Base-by-base conservation (phyloP, 163 green algal genomes). In the Coccomyxa subellipsoidea region DNA sequence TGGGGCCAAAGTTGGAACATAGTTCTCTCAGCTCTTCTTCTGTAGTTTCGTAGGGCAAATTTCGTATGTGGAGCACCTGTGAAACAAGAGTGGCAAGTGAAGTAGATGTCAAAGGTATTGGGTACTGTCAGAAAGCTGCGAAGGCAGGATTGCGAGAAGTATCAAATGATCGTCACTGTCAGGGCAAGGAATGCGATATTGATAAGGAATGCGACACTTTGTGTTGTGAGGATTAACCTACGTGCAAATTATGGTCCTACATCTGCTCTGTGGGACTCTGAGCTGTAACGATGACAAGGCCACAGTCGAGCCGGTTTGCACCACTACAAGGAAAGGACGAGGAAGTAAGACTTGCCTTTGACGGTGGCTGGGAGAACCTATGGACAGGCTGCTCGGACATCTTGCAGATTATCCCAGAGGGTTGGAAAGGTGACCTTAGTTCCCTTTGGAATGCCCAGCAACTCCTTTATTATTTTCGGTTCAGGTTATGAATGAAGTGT, bases 41-140 rank as follows among this genome's bases (percentile, higher is more conserved):
- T 5, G 91, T 93, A 0, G 86, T 85, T 39, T 94, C 92, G 38
- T 90, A 93, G 4, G 91, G 91, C 79, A 95, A 72, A 80, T 95
- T 95, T 29, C 92, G 89, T 1, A 95, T 83, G 76, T 95, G 92
- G 25, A 95, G 80, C 70, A 95, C 92, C 89, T 95, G 87, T 27
- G 37, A 69, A n/a, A 77, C 76, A 59, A 36, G 66, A 73, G 27
- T 47, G 27, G 66, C 47, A 18, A 66, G 47, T 29, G 12, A 66
- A 18, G 47, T 66, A 73, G 47, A 18, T 59, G 47, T 27, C 47
- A 59, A 18, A 59, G 47, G 47, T 59, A 18, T 59, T 18, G 23
- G 47, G 47, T 27, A 21, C 15, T 59, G 47, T 18, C 4, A 59
- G 21, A 18, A 18, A 12, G 21, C 15, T 59, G 47, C 23, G 15